Base-by-base conservation (phyloP, 2,329 filamentous ascomycete genomes). In the Trichoderma koningii region DNA sequence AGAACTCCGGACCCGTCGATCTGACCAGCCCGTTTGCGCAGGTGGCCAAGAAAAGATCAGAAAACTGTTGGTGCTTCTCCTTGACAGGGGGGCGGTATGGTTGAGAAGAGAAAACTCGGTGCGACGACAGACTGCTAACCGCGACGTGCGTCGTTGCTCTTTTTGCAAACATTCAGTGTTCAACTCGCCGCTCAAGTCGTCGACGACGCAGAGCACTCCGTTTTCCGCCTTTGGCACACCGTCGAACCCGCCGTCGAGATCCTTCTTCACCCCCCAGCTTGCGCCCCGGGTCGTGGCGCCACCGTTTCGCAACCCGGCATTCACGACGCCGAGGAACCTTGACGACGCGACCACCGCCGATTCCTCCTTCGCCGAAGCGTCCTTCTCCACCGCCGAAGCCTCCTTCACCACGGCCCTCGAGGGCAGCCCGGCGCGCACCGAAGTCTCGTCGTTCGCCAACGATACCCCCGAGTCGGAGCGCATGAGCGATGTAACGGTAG, bases 271-370 rank as follows among this genome's bases (percentile, higher is more conserved):
- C 30, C 79, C 81, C 6, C 75, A 78, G 51, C 67, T 82, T 4
- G 73, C 77, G 5, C 76, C 76, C 62, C 76, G 77, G 45, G 76
- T 78, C 52, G 76, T 78, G 0, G 83, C 81, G 0, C 78, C 84
- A 15, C 78, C 81, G 0, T 89, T 89, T 68, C 83, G 86, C 23
- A 89, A 89, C 69, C 84, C 86, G 0, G 83, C 86, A 3, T 89
- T 89, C 68, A 87, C 83, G 2, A 89, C 87, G 0, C 87, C 86
- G 0, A 83, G 87, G 55, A 85, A 82, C 65, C 78, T 84, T 66
- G 85, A 88, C 42, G 80, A 84, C 41, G 76, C 81, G 17, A 71
- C 79, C 3, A 75, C 84, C 55, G 86, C 85, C 3, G 85, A 87
- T 70, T 76, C 78, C 47, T 87, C 85, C 3, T 82, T 82, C 30